Conservation (phyloP, 768 basidiomycete genomes). For the Pleurotus pulmonarius region DNA sequence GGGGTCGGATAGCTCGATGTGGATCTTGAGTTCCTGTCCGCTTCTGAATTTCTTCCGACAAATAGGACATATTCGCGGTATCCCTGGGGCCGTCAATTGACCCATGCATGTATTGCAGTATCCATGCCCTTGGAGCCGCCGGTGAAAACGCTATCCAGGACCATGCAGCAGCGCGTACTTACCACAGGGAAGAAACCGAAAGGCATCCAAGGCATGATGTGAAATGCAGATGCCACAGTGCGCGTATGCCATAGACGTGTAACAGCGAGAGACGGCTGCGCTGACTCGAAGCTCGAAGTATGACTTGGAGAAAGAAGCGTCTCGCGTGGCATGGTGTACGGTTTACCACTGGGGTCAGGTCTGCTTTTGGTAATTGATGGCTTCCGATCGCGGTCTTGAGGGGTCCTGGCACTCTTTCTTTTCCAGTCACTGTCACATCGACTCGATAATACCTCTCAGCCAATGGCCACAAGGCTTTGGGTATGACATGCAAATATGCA, state of each 20-base stretch:
- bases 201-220: constrained; percentile 18
- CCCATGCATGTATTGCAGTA: constrained; percentile 32
- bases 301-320: neutral
- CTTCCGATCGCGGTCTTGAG: no score
- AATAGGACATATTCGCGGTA: constrained; percentile 13
- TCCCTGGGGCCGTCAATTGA: constrained; percentile 14
- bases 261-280: neutral
- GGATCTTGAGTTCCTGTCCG: constrained; percentile 2
- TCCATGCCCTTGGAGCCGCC: constrained; percentile 32
- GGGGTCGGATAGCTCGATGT: constrained; percentile 6
- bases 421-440: no score
- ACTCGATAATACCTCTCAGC: no score
- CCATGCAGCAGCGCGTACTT: constrained; percentile 10
- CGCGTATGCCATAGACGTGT: constrained; percentile 5
- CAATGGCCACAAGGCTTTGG: no score
- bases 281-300: neutral
- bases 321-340: neutral
- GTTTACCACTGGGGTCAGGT: no score
- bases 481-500: no score
- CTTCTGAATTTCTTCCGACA: constrained; percentile 15
- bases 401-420: no score
- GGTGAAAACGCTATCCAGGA: neutral
- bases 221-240: constrained; percentile 25
- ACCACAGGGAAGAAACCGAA: constrained; percentile 33
- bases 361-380: no score